phyloP scores from a whole-genome alignment of 768 basidiomycete species.

The Podaxis sp. region DNA sequence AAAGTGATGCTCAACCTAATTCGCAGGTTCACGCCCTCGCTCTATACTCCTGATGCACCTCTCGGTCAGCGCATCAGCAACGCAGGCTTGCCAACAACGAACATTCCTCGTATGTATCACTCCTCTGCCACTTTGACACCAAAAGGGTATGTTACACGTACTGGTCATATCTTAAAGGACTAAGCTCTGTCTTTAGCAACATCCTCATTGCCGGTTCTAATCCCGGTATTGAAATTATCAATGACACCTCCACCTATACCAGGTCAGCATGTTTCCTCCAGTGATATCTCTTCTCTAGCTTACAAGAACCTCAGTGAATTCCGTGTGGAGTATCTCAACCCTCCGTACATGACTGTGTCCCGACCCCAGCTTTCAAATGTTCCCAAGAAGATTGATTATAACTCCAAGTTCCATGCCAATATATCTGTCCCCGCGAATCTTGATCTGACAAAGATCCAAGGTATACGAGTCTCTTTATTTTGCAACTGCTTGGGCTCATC shows the following conservation, averaged over 20 bases:
- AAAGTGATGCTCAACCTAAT: background rate
- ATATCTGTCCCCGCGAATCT: conserved; percentile 26
- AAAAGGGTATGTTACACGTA: conserved; percentile 36
- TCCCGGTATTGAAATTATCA: conserved; percentile 31
- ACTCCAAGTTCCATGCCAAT: conserved; percentile 28
- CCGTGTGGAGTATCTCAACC: conserved; percentile 37
- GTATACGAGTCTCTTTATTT: conserved; percentile 14
- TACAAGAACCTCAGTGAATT: conserved; percentile 26
- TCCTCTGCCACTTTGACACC: conserved; percentile 54
- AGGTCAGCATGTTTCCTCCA: conserved; percentile 13
- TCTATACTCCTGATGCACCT: conserved; percentile 42
- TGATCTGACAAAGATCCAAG: conserved; percentile 24
- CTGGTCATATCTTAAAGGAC: background rate
- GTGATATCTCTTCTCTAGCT: background rate
- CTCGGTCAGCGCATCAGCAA: conserved; percentile 43
- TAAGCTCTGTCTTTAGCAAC: conserved; percentile 15
- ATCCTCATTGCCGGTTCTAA: conserved; percentile 39
- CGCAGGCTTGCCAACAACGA: conserved; percentile 34
- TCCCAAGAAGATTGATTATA: conserved; percentile 33
- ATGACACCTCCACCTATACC: conserved; percentile 20
- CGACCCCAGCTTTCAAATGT: conserved; percentile 30
- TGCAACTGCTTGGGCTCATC: background rate
- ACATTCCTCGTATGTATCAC: conserved; percentile 58
- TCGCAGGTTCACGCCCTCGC: conserved; percentile 31
- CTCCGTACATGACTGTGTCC: conserved; percentile 34